Percentiles rank a stretch among this genome's conserved stretches.
Conservation (phyloP, 371 early-diverging fungal genomes). For the Mycotypha africana region DNA sequence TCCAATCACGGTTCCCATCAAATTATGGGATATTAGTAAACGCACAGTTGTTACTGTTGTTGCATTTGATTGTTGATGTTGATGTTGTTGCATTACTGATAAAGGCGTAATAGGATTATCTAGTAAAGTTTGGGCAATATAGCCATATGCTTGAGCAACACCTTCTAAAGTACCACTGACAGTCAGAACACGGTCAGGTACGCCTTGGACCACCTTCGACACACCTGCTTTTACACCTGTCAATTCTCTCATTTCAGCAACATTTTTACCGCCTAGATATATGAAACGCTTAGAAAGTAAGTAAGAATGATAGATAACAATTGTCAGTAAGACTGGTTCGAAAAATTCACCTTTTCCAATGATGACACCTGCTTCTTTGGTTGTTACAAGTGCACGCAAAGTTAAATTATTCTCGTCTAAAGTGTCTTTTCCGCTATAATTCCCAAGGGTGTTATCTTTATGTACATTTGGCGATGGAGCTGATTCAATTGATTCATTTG, state of each 20-base stretch:
- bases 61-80: not conserved
- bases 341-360: constrained; percentile 73
- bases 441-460: too few relatives aligned
- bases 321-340: too few relatives aligned
- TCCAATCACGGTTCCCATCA: constrained; percentile 88
- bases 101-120: constrained; percentile 55
- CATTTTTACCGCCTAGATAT: constrained; percentile 64
- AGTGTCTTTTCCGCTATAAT: too few relatives aligned
- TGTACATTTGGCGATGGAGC: too few relatives aligned
- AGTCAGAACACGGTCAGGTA: constrained; percentile 82
- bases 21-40: constrained; percentile 75
- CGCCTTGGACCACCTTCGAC: constrained; percentile 80
- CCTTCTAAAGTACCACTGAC: constrained; percentile 73
- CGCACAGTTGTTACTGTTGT: constrained; percentile 44
- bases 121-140: constrained; percentile 76
- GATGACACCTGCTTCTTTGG: constrained; percentile 92
- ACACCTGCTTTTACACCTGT: constrained; percentile 85
- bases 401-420: constrained; percentile 42
- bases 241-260: constrained; percentile 75
- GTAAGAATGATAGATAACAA: too few relatives aligned
- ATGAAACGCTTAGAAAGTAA: too few relatives aligned
- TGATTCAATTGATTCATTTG: too few relatives aligned
- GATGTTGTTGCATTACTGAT: constrained; percentile 1
- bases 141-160: constrained; percentile 55
- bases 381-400: constrained; percentile 82